Evolutionary conservation across 2,329 filamentous ascomycete species (phyloP), one percentile per base, ranked within the genome.

Genomic region (Epicoccum sorghinum): DNA sequence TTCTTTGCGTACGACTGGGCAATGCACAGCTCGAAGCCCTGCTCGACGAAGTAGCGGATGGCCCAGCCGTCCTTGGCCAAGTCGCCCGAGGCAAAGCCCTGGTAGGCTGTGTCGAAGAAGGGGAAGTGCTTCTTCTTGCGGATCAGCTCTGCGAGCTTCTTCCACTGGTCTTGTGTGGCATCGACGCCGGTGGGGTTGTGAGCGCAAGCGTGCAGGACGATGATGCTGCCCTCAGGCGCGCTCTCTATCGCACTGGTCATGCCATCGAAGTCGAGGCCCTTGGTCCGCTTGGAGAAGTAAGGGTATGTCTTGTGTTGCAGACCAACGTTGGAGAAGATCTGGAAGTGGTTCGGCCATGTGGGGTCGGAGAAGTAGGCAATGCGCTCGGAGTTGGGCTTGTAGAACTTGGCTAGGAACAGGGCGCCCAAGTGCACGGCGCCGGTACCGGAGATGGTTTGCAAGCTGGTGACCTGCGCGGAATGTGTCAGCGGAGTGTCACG

Each of bases 121-220:
- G 95, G 93, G 80, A 99, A 96, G 77, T 96, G 93, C 60, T 85
- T 85, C 78, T 89, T 91, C 69, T 85, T 77, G 67, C 84, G 85
- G 76, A 98, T 87, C 39, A 96, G 77, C 38, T 82, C 76, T 47
- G 93, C 92, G 58, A 99, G 86, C 78, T 96, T 85, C 76, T 89
- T 91, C 95, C 95, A 99, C 80, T 99, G 95, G 48, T 93, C 91
- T 64, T 89, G 82, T 18, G 93, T 96, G 7, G 93, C 93, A 78
- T 99, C 95, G 60, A 99, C 93, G 55, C 95, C 95, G 1, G 95
- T 99, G 32, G 95, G 95, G 81, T 99, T 99, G 82, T 99, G 95
- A 33, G 95, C 95, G 75, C 95, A 99, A 60, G 92, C 90, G 79
- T 98, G 95, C 35, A 98, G 85, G 39, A 98, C 83, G 75, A 99